These are phyloP conservation scores for Cyathus pygmaeus DNA, from an alignment of 1,284 basidiomycete genomes.

Conservation along the genomic window DNA sequence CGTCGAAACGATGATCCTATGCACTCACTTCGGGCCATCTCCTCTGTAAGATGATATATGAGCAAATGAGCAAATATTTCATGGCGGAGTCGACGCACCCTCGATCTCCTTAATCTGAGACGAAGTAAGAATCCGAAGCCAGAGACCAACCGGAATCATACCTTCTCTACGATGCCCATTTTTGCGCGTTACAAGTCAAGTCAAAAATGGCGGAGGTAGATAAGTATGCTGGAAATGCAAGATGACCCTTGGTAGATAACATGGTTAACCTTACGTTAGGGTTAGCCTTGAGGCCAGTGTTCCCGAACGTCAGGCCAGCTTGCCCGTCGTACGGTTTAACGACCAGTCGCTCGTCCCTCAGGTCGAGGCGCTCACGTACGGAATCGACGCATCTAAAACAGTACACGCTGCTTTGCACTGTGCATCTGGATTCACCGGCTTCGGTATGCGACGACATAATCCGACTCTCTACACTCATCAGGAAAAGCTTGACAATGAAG, in stretches of 20 bases:
- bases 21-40: slow-evolving; percentile 91
- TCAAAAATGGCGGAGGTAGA: too few relatives aligned
- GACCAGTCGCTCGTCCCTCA: too few relatives aligned
- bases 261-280: too few relatives aligned
- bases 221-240: too few relatives aligned
- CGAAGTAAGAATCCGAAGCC: background rate
- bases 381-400: too few relatives aligned
- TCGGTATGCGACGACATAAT: slow-evolving; percentile 58
- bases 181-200: slow-evolving; percentile 34
- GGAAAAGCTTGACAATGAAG: slow-evolving; percentile 63
- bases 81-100: slow-evolving; percentile 56
- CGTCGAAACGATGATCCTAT: slow-evolving; percentile 1
- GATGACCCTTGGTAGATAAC: too few relatives aligned
- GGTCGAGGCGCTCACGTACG: too few relatives aligned
- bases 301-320: slow-evolving; percentile 1
- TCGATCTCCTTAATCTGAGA: slow-evolving; percentile 91
- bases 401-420: too few relatives aligned
- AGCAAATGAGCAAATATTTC: background rate
- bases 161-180: slow-evolving; percentile 94
- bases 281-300: too few relatives aligned
- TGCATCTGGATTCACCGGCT: background rate
- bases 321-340: too few relatives aligned
- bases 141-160: slow-evolving; percentile 28
- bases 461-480: slow-evolving; percentile 74
- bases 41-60: slow-evolving; percentile 66